These are phyloP conservation scores for Citrus unshiu DNA, from an alignment of 345 rosid genomes.

Conservation along the genomic window DNA sequence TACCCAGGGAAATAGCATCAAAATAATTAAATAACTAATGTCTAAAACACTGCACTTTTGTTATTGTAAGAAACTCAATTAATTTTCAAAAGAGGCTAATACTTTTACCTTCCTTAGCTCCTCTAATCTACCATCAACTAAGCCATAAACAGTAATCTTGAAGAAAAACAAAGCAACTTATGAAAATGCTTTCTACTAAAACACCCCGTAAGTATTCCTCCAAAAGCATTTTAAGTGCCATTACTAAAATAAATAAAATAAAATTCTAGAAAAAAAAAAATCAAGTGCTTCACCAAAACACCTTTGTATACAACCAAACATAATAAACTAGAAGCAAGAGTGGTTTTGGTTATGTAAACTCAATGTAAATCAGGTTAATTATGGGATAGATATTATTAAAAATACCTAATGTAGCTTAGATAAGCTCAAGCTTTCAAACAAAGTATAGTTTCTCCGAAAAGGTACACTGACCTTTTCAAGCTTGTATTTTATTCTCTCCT, in stretches of 20 bases:
- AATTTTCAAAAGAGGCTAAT: not conserved
- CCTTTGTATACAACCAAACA: not conserved
- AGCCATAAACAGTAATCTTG: not conserved
- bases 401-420: not conserved
- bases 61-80: not conserved
- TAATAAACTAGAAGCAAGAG: not conserved
- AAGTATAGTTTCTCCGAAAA: not conserved
- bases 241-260: not conserved
- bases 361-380: not conserved
- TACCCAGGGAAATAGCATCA: not conserved
- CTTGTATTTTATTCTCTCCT: slow-evolving; percentile 71
- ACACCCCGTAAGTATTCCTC: not conserved
- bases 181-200: not conserved
- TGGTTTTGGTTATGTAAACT: not conserved
- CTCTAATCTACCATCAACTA: not conserved
- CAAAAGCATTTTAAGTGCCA: not conserved
- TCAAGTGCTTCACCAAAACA: not conserved
- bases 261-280: not conserved
- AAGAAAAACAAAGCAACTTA: not conserved
- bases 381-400: not conserved
- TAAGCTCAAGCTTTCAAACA: not conserved
- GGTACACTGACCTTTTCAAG: slow-evolving; percentile 63
- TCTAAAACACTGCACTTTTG: not conserved
- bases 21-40: not conserved
- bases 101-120: not conserved